Base-by-base conservation (phyloP, 257 asterid species). In the Penstemon newberryi region DNA sequence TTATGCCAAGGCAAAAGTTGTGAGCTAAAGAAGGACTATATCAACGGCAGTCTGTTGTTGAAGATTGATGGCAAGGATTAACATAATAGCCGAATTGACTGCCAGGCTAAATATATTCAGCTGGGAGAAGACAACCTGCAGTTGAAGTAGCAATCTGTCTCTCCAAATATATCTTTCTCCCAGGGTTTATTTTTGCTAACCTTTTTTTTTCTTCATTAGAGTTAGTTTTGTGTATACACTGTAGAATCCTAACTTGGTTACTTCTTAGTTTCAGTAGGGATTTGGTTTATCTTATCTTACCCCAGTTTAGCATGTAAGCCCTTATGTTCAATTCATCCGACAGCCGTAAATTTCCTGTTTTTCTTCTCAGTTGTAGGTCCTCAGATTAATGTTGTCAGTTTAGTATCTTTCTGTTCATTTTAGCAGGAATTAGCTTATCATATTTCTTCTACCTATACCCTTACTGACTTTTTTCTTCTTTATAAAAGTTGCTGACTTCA, bases 401-500 rank as follows among this genome's bases (percentile, higher is more conserved):
- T 25, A 25, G 33, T 25, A 25, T 25, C 33, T 25, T 25, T 25
- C 33, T 25, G 33, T 25, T 25, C 33, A 2, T 25, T 25, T 1
- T 25, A 25, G 18, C 33, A 25, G 33, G 33, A 37, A 8, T 58
- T 58, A 19, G 46, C 63, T 58, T 7, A 44, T 19, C 4, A 10
- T 13, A 3, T 15, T 43, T 8, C 63, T 73, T 63, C 73, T 60
- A 67, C 57, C 45, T 13, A 7, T 8, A 6, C 38, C 63, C 38
- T 73, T 45, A 8, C 44, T 11, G 25, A 65, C 8, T 57, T 18
- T 57, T 45, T 4, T 60, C 54, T 36, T 68, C 53, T 39, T 64
- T 45, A 54, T 61, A 74, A 19, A 63, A 75, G 86, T 73, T 64
- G 65, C 79, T 71, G 59, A 75, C 85, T 67, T 58, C 63, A 56